Conservation (phyloP, 352 stramenopile species). For the Aphanomyces cochlioides region DNA sequence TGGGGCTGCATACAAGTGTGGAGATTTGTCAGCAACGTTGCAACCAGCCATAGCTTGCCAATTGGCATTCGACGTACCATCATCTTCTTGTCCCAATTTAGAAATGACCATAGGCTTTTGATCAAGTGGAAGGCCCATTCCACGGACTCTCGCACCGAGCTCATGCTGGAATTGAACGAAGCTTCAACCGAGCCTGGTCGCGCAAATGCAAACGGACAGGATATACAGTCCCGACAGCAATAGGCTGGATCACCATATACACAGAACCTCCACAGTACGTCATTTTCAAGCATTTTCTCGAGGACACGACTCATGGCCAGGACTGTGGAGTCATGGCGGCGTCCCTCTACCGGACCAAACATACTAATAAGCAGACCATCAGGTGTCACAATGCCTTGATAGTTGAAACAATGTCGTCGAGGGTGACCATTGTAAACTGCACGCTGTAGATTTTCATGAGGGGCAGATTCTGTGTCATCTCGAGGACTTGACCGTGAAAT, state of each 20-base stretch:
- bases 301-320: slow-evolving; percentile 14
- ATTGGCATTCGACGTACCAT: too few relatives aligned
- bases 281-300: neutral
- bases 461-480: neutral
- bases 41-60: neutral
- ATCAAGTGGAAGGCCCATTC: too few relatives aligned
- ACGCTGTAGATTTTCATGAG: slow-evolving; percentile 11
- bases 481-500: slow-evolving; percentile 18
- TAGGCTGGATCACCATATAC: slow-evolving; percentile 17
- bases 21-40: neutral
- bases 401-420: slow-evolving; percentile 19
- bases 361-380: slow-evolving; percentile 16
- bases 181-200: slow-evolving; percentile 1
- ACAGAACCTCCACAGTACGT: neutral
- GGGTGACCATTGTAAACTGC: slow-evolving; percentile 22
- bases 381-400: slow-evolving; percentile 2
- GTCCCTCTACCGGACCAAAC: slow-evolving; percentile 11
- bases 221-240: neutral
- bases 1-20: neutral
- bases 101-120: too few relatives aligned
- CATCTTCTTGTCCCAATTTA: too few relatives aligned
- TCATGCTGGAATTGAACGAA: slow-evolving; percentile 1
- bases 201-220: neutral
- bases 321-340: slow-evolving; percentile 18
- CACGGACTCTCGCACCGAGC: slow-evolving; percentile 5